Base-by-base conservation (phyloP, 1,139 yeast genomes). In the Kodamaea ohmeri region DNA sequence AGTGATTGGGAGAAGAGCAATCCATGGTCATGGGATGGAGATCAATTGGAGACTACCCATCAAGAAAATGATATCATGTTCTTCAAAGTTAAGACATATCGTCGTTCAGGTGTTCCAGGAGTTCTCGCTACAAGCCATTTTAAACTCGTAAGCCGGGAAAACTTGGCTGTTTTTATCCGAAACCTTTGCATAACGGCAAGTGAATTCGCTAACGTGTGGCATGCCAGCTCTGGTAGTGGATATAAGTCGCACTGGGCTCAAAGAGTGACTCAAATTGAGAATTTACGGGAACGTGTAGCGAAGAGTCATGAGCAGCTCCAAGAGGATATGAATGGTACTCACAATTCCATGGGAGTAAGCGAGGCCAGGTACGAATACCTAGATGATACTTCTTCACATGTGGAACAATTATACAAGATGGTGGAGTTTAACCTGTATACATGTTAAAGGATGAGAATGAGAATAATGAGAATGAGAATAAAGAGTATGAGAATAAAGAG, bases 151-250 rank as follows among this genome's bases (percentile, higher is more conserved):
- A 73, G 83, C 21, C 79, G 71, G 42, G 73, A 70, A 31, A 75
- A 77, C 29, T 60, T 88, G 35, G 73, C 95, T 0, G 61, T 65
- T 4, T 80, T 82, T 53, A 76, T 87, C 9, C 68, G 95, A 34
- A 83, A 82, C 44, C 60, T 84, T 43, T 79, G 86, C 2, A 58
- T 83, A 17, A 70, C 81, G 35, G 83, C 90, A 2, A 75, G 78
- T 45, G 82, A 80, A 43, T 84, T 86, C 60, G 89, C 95, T 0
- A 73, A 74, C 20, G 82, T 82, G 7, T 85, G 92, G 88, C 84
- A 82, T 50, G 63, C 72, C 25, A 60, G 54, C 40, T 56, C 63
- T 9, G 65, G 68, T 19, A 80, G 77, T 6, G 65, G 68, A 35
- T 80, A 71, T 53, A 65, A 70, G 7, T 72, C 83, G 17, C 79